Evolutionary conservation across 352 stramenopile species (phyloP), one percentile per base, ranked within the genome.

Genomic region (Phytophthora sojae): DNA sequence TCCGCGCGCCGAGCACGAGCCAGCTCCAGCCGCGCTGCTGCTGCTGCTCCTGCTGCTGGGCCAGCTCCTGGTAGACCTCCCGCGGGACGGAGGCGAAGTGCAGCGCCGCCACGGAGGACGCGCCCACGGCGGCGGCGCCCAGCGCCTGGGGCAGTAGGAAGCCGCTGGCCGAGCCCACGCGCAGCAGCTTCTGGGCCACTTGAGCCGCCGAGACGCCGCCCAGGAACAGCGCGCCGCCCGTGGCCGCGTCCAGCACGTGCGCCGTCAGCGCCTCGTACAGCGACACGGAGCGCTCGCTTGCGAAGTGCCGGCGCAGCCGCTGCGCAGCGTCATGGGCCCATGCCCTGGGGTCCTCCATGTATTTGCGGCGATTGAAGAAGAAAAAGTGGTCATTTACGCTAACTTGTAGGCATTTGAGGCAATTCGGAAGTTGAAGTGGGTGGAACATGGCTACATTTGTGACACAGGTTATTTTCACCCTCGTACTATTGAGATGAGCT

Each of bases 41-140:
- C 63, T 71, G 47, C 61, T 78, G 19, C 63, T 71, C 44, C 61
- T 78, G 32, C 58, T 75, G 58, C 4, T 50, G 61, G 8, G 66
- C 63, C 11, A 81, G 19, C 7, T 79, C 59, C 53, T 85, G 79
- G 19, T 76, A 82, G 2, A 85, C 58, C 30, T 88, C 79, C 0
- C 80, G 64, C 21, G 82, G 80, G 4, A 87, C 65, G 6, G 82
- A 89, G 6, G 81, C 81, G 49, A 84, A 90, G 45, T 86, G 83
- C 53, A 86, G 64, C 32, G 74, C 76, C 42, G 73, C 49, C 3
- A 75, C 74, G 0, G 83, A 90, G 2, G 83, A 92, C 2, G 79
- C 71, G 25, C 75, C 80, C 42, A 92, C 82, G 0, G 81, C 81
- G 11, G 69, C 70, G 21, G 60, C 59, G 6, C 85, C 85, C 17